phyloP scores from a whole-genome alignment of 2,329 filamentous ascomycete genomes.

The Aaosphaeria pasadenensis region DNA sequence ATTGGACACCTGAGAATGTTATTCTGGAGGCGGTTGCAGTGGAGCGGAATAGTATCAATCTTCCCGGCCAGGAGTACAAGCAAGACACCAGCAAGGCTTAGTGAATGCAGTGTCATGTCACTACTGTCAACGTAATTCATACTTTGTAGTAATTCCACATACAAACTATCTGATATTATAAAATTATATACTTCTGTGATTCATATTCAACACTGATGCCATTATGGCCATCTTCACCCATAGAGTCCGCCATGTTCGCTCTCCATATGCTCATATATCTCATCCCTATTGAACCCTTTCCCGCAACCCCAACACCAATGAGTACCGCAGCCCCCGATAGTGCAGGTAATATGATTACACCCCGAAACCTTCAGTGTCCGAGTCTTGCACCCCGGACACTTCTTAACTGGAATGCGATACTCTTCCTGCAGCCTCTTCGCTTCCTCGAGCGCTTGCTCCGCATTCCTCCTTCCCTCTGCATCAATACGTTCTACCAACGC shows the following conservation, averaged over 20 bases:
- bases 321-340: constrained; percentile 28
- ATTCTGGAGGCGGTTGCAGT: constrained; percentile 12
- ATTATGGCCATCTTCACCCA: neutral
- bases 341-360: constrained; percentile 36
- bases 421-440: constrained; percentile 12
- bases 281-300: constrained; percentile 10
- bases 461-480: neutral
- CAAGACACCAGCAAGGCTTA: too few species aligned
- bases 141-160: too few species aligned
- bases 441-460: neutral
- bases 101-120: too few species aligned
- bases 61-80: too few species aligned
- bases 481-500: constrained; percentile 2
- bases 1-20: too few species aligned
- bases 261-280: constrained; percentile 41
- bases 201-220: too few species aligned
- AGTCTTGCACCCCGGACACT: constrained; percentile 36
- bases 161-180: too few species aligned
- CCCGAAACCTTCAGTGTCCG: constrained; percentile 37
- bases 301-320: constrained; percentile 46
- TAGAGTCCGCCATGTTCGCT: constrained; percentile 6
- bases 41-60: too few species aligned
- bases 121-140: too few species aligned
- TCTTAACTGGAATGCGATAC: constrained; percentile 28
- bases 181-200: too few species aligned